These are phyloP conservation scores for Candida albicans DNA, from an alignment of 1,139 yeast genomes.

Conservation along the genomic window DNA sequence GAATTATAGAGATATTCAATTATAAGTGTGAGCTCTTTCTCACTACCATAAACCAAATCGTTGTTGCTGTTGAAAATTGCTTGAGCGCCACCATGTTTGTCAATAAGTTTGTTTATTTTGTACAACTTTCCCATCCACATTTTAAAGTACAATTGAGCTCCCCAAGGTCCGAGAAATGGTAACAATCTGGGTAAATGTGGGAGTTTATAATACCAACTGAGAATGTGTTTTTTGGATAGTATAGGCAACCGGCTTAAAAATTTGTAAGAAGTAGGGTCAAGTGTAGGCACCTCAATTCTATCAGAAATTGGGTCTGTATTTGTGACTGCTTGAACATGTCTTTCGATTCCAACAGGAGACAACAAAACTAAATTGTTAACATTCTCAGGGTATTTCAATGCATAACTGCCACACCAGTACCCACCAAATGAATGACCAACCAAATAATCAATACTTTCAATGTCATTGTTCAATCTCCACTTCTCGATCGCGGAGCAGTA, in stretches of 20 bases:
- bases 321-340: constrained; percentile 62
- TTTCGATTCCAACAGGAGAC: constrained; percentile 90
- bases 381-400: constrained; percentile 49
- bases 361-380: constrained; percentile 69
- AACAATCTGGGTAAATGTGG: constrained; percentile 47
- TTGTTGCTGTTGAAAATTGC: constrained; percentile 24
- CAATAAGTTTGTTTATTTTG: constrained; percentile 44
- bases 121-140: constrained; percentile 48
- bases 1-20: constrained; percentile 63
- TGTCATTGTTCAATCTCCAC: constrained; percentile 35
- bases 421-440: constrained; percentile 51
- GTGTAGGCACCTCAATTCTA: constrained; percentile 28
- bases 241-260: constrained; percentile 50
- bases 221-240: constrained; percentile 28
- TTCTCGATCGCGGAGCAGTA: constrained; percentile 38
- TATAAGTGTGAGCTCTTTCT: constrained; percentile 42
- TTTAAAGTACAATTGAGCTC: constrained; percentile 42
- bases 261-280: constrained; percentile 37
- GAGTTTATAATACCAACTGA: constrained; percentile 41
- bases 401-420: constrained; percentile 46
- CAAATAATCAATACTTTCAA: constrained; percentile 39
- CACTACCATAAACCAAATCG: constrained; percentile 42
- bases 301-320: constrained; percentile 26
- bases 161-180: constrained; percentile 52
- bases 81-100: constrained; percentile 34